Base-by-base conservation (phyloP, 352 stramenopile genomes). In the Pythium sp. region DNA sequence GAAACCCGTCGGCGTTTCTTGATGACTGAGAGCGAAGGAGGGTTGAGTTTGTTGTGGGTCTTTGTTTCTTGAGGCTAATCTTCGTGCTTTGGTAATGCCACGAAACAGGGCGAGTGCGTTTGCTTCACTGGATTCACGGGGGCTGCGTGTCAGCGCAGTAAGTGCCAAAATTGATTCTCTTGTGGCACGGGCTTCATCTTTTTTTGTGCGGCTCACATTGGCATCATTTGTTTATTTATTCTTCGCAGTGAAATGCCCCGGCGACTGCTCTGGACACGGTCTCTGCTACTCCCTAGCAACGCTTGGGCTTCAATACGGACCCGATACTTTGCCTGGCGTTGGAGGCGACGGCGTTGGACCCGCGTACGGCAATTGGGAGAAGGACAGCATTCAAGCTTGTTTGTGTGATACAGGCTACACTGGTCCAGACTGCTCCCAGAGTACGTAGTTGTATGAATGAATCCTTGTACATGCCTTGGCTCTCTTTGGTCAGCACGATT, bases 361-460 rank as follows among this genome's bases (percentile, higher is more conserved):
- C 3, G 70, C 67, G 38, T 97, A 97, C 65, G 75, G 75, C 0
- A 97, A 97, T 72, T 97, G 90, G 90, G 90, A 97, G 62, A 92
- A 85, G 32, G 73, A 93, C 64, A 87, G 76, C 63, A 82, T 94
- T 64, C 87, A 79, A 5, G 72, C 74, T 7, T 97, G 91, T 67
- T 77, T 90, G 60, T 97, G 91, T 64, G 91, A 97, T 70, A 80
- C 74, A 59, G 90, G 91, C 6, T 97, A 88, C 71, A 84, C 78
- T 0, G 90, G 90, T 8, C 81, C 89, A 2, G 90, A 97, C 56
- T 97, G 91, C 68, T 91, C 86, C n/a, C 79, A 82, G 28, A 66
- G 86, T 92, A 73, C 64, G 84, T 73, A 55, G 30, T 30, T 15
- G 3, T n/a, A 43, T 43, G 36, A 15, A 43, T 43, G 51, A 20